These are phyloP conservation scores for Colletotrichum tabaci DNA, from an alignment of 2,329 filamentous ascomycete genomes.

Conservation along the genomic window DNA sequence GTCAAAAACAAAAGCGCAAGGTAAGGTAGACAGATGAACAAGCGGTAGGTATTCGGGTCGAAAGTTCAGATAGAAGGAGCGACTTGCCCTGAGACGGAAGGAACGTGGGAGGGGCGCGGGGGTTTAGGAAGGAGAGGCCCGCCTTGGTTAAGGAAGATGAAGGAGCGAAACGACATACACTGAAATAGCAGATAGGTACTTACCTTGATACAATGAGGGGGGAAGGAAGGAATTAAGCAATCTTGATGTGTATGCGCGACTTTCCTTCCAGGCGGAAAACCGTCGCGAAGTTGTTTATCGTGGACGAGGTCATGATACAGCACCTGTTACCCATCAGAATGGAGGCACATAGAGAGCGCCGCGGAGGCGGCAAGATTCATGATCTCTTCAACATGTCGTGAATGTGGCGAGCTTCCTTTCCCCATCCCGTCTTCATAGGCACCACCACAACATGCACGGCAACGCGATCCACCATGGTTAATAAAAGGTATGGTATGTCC, in stretches of 20 bases:
- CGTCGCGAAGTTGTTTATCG: not conserved
- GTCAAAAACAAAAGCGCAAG: not conserved
- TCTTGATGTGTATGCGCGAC: not conserved
- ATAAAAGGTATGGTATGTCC: slow-evolving; percentile 40
- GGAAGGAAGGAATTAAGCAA: not conserved
- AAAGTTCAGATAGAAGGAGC: slow-evolving; percentile 3
- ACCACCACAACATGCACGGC: not conserved
- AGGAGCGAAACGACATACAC: not conserved
- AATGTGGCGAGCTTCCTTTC: no score
- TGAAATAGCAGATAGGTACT: no score
- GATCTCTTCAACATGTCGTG: no score
- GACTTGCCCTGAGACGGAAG: not conserved
- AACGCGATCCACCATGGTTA: not conserved
- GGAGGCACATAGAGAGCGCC: no score
- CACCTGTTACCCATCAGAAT: not conserved
- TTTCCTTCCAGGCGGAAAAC: not conserved
- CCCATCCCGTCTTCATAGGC: not conserved
- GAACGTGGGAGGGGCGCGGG: not conserved
- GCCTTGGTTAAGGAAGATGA: not conserved
- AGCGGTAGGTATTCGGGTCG: not conserved
- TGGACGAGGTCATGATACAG: not conserved
- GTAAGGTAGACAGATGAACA: not conserved
- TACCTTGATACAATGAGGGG: no score
- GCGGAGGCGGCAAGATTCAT: no score
- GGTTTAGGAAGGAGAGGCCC: not conserved